phyloP scores from a whole-genome alignment of 202 grass and related monocot genomes.

The Miscanthus sacchariflorus region DNA sequence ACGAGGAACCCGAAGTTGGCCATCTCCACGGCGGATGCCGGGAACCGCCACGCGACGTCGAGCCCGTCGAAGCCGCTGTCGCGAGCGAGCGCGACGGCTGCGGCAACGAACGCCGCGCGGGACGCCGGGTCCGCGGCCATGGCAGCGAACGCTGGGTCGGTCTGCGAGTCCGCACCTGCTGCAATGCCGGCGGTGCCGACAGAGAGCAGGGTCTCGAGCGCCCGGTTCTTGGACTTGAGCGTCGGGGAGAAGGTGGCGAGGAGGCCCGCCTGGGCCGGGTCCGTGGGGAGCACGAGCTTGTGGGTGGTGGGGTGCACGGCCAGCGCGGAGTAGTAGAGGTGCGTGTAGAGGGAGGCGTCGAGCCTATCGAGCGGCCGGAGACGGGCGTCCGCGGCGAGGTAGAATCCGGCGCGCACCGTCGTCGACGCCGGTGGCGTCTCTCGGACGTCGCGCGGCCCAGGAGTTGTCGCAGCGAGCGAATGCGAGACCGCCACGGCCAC shows the following conservation, averaged over 20 bases:
- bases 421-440: background rate
- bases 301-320: constrained; percentile 36
- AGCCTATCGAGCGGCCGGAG: constrained; percentile 51
- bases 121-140: constrained; percentile 54
- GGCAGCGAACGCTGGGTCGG: constrained; percentile 58
- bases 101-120: constrained; percentile 41
- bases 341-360: constrained; percentile 68
- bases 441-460: background rate
- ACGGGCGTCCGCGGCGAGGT: constrained; percentile 47
- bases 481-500: background rate
- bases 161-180: background rate
- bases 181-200: constrained; percentile 36
- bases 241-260: constrained; percentile 60
- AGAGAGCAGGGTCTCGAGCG: constrained; percentile 69
- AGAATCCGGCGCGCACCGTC: constrained; percentile 61
- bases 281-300: constrained; percentile 25
- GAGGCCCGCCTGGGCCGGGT: constrained; percentile 30
- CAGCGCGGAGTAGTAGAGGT: constrained; percentile 65
- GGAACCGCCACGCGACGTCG: constrained; percentile 75
- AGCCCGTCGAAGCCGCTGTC: constrained; percentile 72
- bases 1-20: constrained; percentile 65
- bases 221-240: constrained; percentile 64
- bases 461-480: background rate
- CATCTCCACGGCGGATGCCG: constrained; percentile 61
- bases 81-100: constrained; percentile 35